Conservation (phyloP, 176 grass and related monocot genomes). For the Hyparrhenia diplandra region DNA sequence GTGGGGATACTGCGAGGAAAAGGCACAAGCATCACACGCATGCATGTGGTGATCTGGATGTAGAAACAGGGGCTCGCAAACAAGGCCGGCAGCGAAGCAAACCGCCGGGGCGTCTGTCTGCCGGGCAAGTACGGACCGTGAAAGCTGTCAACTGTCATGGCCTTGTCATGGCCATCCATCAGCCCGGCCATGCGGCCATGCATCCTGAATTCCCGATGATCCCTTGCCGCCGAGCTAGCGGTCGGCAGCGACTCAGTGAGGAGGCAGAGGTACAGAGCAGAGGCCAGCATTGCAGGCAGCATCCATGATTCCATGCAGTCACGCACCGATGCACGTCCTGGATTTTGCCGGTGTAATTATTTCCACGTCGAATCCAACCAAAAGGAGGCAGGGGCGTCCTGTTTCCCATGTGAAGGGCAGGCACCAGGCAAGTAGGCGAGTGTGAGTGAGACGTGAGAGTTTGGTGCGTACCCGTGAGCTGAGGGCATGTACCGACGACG, state of each 20-base stretch:
- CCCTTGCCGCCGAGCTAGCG: constrained; percentile 26
- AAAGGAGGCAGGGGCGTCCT: constrained; percentile 19
- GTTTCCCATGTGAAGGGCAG: constrained; percentile 40
- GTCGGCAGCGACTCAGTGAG: background rate
- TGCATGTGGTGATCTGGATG: background rate
- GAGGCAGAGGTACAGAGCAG: background rate
- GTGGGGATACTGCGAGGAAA: background rate
- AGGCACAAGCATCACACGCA: constrained; percentile 7
- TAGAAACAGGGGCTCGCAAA: background rate
- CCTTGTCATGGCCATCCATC: no score
- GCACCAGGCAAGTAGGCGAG: background rate
- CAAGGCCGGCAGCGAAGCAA: constrained; percentile 11
- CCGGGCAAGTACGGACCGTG: background rate
- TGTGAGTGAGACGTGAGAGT: background rate
- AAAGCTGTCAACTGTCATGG: constrained; percentile 5
- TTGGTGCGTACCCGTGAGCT: constrained; percentile 33
- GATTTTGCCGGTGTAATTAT: constrained; percentile 40
- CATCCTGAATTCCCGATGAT: no score
- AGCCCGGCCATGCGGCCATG: no score
- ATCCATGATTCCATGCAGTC: constrained; percentile 15
- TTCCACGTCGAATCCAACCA: constrained; percentile 45
- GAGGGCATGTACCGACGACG: background rate
- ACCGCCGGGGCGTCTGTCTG: background rate
- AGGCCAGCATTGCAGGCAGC: constrained; percentile 11
- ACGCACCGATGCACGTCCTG: constrained; percentile 13